Evolutionary conservation across 495 filamentous ascomycete genomes (phyloP).

Genomic region (Ramalina peruviana): DNA sequence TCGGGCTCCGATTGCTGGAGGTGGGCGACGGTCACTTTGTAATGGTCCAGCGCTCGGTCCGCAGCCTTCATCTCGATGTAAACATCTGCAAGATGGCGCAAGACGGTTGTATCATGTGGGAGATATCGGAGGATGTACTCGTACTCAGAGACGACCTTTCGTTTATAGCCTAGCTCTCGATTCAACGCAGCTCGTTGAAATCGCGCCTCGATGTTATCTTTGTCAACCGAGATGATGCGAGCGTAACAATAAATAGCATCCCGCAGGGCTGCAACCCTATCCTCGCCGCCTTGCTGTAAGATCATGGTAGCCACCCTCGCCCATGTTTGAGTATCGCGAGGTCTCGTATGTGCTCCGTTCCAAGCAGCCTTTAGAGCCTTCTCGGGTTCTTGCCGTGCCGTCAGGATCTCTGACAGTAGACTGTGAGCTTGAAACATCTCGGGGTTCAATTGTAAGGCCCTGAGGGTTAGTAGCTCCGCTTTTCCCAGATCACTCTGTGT

Average conservation of each 20-base stretch:
- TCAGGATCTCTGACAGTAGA: slow-evolving; percentile 56
- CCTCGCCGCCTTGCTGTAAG: slow-evolving; percentile 43
- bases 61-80: slow-evolving; percentile 45
- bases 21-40: slow-evolving; percentile 44
- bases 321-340: slow-evolving; percentile 55
- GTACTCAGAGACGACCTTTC: slow-evolving; percentile 48
- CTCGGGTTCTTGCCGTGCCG: slow-evolving; percentile 50
- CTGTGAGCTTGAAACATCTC: slow-evolving; percentile 72
- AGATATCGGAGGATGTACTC: slow-evolving; percentile 41
- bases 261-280: slow-evolving; percentile 34
- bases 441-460: slow-evolving; percentile 67
- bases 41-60: slow-evolving; percentile 42
- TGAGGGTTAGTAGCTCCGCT: slow-evolving; percentile 45
- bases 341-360: slow-evolving; percentile 57
- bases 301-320: slow-evolving; percentile 51
- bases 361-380: slow-evolving; percentile 54
- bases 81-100: slow-evolving; percentile 50
- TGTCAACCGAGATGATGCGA: slow-evolving; percentile 49
- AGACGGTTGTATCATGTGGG: slow-evolving; percentile 45
- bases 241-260: slow-evolving; percentile 56
- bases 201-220: slow-evolving; percentile 41
- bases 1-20: slow-evolving; percentile 34
- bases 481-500: slow-evolving; percentile 49
- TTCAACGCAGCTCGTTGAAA: slow-evolving; percentile 45
- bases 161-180: slow-evolving; percentile 40